Evolutionary conservation across 148 eudicot species (phyloP).

Genomic region (Arctostaphylos glauca): DNA sequence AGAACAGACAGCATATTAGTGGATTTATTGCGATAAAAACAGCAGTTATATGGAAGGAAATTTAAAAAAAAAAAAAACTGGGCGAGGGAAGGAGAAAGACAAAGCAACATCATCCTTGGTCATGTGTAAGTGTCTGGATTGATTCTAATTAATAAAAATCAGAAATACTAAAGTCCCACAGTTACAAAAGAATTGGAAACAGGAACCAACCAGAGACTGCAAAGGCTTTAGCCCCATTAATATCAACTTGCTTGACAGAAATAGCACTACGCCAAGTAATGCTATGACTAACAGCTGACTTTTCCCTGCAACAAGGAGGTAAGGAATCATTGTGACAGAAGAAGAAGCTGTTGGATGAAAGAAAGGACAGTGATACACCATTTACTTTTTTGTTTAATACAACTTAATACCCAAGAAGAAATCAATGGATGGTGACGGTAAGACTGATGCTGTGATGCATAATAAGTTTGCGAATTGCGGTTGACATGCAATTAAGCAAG

Average conservation of each 20-base stretch:
- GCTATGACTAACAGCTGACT: constrained; percentile 86
- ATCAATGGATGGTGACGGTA: background rate
- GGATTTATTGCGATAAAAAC: background rate
- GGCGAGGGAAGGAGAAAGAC: background rate
- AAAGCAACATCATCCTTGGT: background rate
- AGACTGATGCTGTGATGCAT: background rate
- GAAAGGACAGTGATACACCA: background rate
- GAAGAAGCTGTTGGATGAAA: background rate
- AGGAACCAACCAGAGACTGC: constrained; percentile 69
- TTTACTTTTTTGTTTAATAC: background rate
- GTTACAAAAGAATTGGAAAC: background rate
- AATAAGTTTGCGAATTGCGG: background rate
- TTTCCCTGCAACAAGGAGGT: constrained; percentile 47
- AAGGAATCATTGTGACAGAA: background rate
- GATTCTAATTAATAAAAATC: constrained; percentile 2
- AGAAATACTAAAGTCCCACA: background rate
- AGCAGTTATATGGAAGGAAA: background rate
- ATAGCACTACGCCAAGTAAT: constrained; percentile 70
- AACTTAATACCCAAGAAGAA: background rate
- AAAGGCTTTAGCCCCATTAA: constrained; percentile 79
- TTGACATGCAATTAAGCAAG: background rate
- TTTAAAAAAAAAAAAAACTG: background rate
- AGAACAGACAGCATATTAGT: background rate
- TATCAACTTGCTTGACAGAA: constrained; percentile 62
- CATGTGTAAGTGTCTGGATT: background rate